Percentiles rank a stretch among this genome's conserved stretches.
Conservation (phyloP, 768 basidiomycete species). For the Wakefieldia striispora region DNA sequence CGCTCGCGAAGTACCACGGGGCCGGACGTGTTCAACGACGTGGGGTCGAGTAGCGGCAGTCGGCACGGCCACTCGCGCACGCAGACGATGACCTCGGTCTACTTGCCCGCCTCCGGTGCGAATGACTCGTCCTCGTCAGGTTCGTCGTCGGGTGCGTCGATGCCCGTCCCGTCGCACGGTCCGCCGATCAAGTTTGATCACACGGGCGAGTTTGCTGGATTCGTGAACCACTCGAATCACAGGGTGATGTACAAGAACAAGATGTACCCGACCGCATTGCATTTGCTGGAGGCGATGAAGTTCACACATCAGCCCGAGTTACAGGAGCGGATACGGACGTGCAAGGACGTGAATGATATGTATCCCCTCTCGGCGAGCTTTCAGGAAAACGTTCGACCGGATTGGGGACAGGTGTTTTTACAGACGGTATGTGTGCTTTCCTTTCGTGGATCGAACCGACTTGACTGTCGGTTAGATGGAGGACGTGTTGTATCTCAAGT, state of each 20-base stretch:
- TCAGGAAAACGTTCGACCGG: conserved; percentile 41
- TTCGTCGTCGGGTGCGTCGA: neutral
- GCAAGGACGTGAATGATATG: conserved; percentile 40
- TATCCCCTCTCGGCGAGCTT: conserved; percentile 32
- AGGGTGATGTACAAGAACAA: conserved; percentile 53
- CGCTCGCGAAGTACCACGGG: conserved; percentile 39
- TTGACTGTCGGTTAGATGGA: conserved; percentile 50
- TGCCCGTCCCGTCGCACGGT: conserved; percentile 20
- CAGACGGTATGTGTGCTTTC: conserved; percentile 40
- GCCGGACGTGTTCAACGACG: conserved; percentile 14
- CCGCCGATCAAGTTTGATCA: conserved; percentile 43
- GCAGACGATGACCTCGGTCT: conserved; percentile 20
- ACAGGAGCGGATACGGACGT: conserved; percentile 54
- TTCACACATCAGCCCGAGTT: conserved; percentile 53
- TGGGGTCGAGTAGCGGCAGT: conserved; percentile 12
- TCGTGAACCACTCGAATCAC: conserved; percentile 68
- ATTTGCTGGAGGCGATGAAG: conserved; percentile 76
- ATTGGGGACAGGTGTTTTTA: conserved; percentile 57
- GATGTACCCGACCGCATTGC: conserved; percentile 66
- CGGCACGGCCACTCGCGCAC: conserved; percentile 20
- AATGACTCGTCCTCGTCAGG: too few relatives aligned
- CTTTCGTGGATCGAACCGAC: neutral
- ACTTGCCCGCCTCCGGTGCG: conserved; percentile 18
- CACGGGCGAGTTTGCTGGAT: conserved; percentile 39
- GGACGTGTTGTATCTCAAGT: conserved; percentile 50